Percentiles rank a stretch among this genome's conserved stretches.
phyloP scores from a whole-genome alignment of 2,329 filamentous ascomycete species.

The Lecanoromycetidae sp. region DNA sequence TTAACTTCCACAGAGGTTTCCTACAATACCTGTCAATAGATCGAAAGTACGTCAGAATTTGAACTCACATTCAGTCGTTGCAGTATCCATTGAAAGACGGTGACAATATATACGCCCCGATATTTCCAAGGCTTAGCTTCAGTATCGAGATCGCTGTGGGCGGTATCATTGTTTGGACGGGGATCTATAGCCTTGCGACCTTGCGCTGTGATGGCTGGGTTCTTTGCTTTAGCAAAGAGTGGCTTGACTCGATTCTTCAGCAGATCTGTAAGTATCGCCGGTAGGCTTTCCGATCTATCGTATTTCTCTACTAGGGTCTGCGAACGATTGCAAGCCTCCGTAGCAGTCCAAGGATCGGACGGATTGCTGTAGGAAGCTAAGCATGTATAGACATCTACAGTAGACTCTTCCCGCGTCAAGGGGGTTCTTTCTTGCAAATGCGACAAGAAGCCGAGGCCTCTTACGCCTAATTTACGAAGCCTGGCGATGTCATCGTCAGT shows the following conservation, averaged over 20 bases:
- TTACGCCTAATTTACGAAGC: background rate
- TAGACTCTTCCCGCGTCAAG: background rate
- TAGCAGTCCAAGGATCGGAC: constrained; percentile 16
- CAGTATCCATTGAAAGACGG: constrained; percentile 52
- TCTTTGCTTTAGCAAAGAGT: constrained; percentile 49
- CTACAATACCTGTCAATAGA: constrained; percentile 23
- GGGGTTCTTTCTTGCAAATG: constrained; percentile 5
- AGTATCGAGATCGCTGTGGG: constrained; percentile 29
- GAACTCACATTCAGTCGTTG: constrained; percentile 36
- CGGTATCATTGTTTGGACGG: constrained; percentile 27
- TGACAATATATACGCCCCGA: constrained; percentile 38
- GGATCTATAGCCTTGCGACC: constrained; percentile 44
- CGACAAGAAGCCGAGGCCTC: constrained; percentile 8
- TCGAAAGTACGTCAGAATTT: constrained; percentile 1
- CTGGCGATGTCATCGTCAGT: constrained; percentile 6
- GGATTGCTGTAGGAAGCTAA: constrained; percentile 18
- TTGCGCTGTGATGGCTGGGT: constrained; percentile 42
- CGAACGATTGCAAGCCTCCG: constrained; percentile 6
- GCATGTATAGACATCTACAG: constrained; percentile 10
- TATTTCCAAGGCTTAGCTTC: constrained; percentile 51
- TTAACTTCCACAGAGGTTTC: constrained; percentile 37
- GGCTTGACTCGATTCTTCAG: constrained; percentile 54
- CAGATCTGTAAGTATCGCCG: constrained; percentile 37
- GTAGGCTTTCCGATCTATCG: background rate
- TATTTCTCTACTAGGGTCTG: constrained; percentile 18